A percentile compares a stretch with the other conserved stretches of the same genome.
phyloP scores from a whole-genome alignment of 1,284 basidiomycete species.

The Ceratobasidium sp. region DNA sequence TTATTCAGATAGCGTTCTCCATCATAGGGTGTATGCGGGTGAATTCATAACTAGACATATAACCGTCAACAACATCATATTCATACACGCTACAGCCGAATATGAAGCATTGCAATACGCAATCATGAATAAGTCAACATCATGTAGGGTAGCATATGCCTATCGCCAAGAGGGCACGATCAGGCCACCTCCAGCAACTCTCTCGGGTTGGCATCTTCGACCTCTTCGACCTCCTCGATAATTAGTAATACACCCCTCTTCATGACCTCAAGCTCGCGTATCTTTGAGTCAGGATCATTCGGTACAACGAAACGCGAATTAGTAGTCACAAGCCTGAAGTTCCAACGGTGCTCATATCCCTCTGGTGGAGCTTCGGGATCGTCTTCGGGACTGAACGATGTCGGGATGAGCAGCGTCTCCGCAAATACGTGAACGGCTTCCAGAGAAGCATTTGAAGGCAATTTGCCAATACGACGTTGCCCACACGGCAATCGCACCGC shows the following conservation, averaged over 20 bases:
- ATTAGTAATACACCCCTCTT: conserved; percentile 9
- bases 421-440: conserved; percentile 17
- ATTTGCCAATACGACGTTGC: neutral
- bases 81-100: no score
- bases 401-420: conserved; percentile 27
- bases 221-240: conserved; percentile 3
- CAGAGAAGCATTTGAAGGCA: conserved; percentile 10
- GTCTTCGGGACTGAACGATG: neutral
- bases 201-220: no score
- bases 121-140: no score
- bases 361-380: conserved; percentile 33
- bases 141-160: no score
- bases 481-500: conserved; percentile 27
- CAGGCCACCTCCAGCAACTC: no score
- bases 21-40: no score
- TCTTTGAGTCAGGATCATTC: neutral
- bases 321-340: conserved; percentile 16
- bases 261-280: neutral
- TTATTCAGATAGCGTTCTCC: no score
- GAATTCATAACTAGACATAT: no score
- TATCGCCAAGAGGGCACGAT: no score
- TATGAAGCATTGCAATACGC: no score
- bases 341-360: conserved; percentile 8
- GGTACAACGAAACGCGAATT: neutral
- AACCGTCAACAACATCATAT: no score